phyloP scores from a whole-genome alignment of 306 rosid genomes.

The barrel medic (Medicago truncatula) region DNA sequence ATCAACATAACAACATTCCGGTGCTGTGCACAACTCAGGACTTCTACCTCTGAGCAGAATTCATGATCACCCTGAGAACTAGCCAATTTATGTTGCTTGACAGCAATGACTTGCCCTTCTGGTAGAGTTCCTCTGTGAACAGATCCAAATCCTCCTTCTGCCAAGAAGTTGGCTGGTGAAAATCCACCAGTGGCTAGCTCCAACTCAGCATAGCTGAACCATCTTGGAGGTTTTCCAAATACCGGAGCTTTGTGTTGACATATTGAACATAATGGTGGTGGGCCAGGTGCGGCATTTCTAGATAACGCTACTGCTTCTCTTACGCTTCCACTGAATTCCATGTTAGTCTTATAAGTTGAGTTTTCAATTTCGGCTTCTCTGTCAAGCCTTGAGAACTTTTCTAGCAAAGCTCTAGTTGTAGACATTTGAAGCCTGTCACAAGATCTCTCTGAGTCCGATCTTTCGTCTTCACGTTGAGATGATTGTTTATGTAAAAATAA shows the following conservation, averaged over 20 bases:
- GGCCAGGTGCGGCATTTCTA: conserved; percentile 78
- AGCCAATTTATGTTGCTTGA: conserved; percentile 97
- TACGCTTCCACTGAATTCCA: conserved; percentile 72
- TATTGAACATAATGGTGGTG: conserved; percentile 95
- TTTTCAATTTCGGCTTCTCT: conserved; percentile 68
- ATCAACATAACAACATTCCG: conserved; percentile 97
- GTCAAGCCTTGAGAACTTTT: conserved; percentile 66
- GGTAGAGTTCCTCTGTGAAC: conserved; percentile 93
- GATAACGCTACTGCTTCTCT: conserved; percentile 88
- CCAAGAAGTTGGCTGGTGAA: conserved; percentile 91
- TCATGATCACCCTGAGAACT: conserved; percentile 97
- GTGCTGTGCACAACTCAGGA: conserved; percentile 97
- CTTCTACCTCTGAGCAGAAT: conserved; percentile 98
- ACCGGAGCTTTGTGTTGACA: conserved; percentile 99
- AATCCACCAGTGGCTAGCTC: conserved; percentile 97
- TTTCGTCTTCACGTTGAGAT: conserved; percentile 59
- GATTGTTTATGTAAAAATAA: conserved; percentile 60
- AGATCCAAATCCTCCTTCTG: conserved; percentile 98
- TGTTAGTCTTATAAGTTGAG: conserved; percentile 54
- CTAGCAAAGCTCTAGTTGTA: conserved; percentile 65
- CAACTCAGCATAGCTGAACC: conserved; percentile 93
- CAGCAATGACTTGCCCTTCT: conserved; percentile 95
- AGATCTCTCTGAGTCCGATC: conserved; percentile 51
- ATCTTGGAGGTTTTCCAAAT: conserved; percentile 94
- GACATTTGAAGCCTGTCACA: conserved; percentile 53